Conservation (phyloP, 2,329 filamentous ascomycete species). For the Colletotrichum chrysophilum region DNA sequence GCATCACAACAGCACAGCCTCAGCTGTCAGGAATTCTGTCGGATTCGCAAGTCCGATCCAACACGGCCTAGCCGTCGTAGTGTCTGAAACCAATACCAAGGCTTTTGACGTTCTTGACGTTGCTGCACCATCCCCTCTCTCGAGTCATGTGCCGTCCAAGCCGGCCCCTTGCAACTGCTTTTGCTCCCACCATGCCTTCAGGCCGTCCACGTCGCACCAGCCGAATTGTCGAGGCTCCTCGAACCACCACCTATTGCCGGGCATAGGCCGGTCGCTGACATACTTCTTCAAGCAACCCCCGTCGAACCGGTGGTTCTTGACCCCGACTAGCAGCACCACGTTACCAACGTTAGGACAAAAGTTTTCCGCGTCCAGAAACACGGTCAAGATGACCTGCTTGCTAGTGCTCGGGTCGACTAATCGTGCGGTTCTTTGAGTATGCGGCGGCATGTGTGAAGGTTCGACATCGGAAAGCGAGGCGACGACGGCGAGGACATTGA, state of each 20-base stretch:
- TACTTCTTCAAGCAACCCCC: slow-evolving; percentile 51
- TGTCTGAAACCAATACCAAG: background rate
- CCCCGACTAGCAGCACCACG: slow-evolving; percentile 56
- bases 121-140: background rate
- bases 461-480: slow-evolving; percentile 52
- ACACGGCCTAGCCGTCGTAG: background rate
- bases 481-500: slow-evolving; percentile 59
- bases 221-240: slow-evolving; percentile 48
- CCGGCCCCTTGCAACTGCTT: background rate
- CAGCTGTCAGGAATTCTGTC: background rate
- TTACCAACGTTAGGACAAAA: slow-evolving; percentile 54
- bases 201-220: slow-evolving; percentile 55
- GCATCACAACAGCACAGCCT: background rate
- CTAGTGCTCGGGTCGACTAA: slow-evolving; percentile 56
- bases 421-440: slow-evolving; percentile 56
- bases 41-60: background rate
- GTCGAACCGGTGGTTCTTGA: slow-evolving; percentile 64
- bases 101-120: background rate
- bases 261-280: slow-evolving; percentile 37
- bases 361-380: slow-evolving; percentile 56
- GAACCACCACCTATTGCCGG: slow-evolving; percentile 55
- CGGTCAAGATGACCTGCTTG: slow-evolving; percentile 58
- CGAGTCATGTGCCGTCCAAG: background rate
- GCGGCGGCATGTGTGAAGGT: slow-evolving; percentile 52
- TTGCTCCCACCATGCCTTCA: slow-evolving; percentile 50